Percentiles rank a stretch among this genome's conserved stretches.
These are phyloP conservation scores for Durio zibethinus DNA, from an alignment of 345 rosid genomes.

Conservation along the genomic window DNA sequence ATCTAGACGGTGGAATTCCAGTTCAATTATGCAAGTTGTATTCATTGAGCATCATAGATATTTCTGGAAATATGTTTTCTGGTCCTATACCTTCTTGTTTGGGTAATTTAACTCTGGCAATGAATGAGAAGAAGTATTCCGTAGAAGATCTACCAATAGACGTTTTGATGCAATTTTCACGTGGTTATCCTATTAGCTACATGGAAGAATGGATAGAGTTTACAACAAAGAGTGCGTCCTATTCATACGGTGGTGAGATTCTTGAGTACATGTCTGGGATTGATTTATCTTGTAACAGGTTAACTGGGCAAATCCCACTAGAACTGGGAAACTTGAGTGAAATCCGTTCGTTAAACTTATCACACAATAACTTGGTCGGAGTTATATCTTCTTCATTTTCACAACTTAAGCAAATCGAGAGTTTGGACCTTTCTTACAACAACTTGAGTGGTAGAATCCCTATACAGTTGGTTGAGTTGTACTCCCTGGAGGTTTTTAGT, in stretches of 20 bases:
- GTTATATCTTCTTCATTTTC: background rate
- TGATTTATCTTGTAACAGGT: constrained; percentile 5
- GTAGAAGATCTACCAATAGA: background rate
- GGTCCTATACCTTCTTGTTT: background rate
- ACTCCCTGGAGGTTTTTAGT: background rate
- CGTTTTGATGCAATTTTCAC: no score
- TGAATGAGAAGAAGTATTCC: background rate
- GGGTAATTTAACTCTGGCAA: no score
- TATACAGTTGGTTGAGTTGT: constrained; percentile 1
- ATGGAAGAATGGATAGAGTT: background rate
- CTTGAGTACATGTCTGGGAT: background rate
- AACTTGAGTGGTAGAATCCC: constrained; percentile 20
- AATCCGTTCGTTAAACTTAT: background rate
- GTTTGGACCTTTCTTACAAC: constrained; percentile 26
- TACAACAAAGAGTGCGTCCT: background rate
- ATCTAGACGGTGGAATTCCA: constrained; percentile 18
- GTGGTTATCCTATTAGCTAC: accelerated
- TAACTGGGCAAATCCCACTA: background rate
- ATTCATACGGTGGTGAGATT: background rate
- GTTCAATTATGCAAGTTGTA: constrained; percentile 11
- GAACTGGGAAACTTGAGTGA: background rate
- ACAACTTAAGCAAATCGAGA: background rate
- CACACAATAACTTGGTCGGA: background rate
- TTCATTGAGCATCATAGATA: constrained; percentile 12
- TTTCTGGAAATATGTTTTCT: constrained; percentile 1